These are phyloP conservation scores for Penicillium sp. DNA, from an alignment of 2,329 filamentous ascomycete species.

Conservation along the genomic window DNA sequence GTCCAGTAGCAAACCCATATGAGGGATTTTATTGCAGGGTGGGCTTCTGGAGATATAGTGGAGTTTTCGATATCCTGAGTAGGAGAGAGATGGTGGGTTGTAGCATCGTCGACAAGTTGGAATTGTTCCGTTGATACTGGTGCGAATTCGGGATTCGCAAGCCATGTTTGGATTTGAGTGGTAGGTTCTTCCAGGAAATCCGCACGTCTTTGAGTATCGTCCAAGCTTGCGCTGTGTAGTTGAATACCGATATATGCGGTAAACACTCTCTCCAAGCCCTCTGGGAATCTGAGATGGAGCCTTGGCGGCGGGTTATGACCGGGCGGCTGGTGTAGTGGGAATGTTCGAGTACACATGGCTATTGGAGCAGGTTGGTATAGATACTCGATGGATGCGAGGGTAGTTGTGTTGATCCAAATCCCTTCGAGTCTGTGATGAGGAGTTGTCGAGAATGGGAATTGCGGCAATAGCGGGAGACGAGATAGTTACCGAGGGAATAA, in stretches of 20 bases:
- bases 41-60: no score
- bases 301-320: conserved; percentile 11
- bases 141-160: background rate
- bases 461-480: background rate
- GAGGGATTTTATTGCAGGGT: background rate
- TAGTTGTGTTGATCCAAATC: background rate
- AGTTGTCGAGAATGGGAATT: background rate
- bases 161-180: conserved; percentile 10
- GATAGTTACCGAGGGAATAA: background rate
- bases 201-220: background rate
- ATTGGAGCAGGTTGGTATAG: no score
- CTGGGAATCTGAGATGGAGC: conserved; percentile 15
- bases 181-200: background rate
- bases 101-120: conserved; percentile 19
- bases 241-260: conserved; percentile 29
- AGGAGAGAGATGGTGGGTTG: background rate
- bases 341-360: conserved; percentile 5
- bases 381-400: background rate
- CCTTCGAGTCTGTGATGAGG: background rate
- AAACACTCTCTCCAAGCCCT: conserved; percentile 11
- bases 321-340: conserved; percentile 4
- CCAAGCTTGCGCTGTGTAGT: conserved; percentile 6
- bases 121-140: conserved; percentile 20
- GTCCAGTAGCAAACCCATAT: conserved; percentile 30
- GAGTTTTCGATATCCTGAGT: background rate